These are phyloP conservation scores for Handroanthus guayacan DNA, from an alignment of 257 asterid genomes.

Conservation along the genomic window DNA sequence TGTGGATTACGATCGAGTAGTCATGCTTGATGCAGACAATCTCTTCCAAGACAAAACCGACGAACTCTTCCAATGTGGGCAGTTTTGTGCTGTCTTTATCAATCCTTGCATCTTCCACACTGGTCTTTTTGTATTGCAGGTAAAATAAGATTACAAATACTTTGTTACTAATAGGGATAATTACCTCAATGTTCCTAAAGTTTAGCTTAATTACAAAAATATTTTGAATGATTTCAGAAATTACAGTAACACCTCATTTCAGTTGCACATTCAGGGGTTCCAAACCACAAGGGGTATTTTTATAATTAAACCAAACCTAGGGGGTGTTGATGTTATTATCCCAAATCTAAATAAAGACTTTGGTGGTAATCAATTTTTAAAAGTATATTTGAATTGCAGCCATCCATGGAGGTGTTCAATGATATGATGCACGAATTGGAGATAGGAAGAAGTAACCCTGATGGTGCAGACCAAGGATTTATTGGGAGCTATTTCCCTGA, in stretches of 20 bases:
- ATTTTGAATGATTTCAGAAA: too few species aligned
- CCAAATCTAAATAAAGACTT: too few species aligned
- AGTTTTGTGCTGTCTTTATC: constrained; percentile 90
- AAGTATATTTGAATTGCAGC: constrained; percentile 52
- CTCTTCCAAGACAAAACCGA: constrained; percentile 79
- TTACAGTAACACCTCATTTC: too few species aligned
- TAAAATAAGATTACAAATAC: constrained; percentile 12
- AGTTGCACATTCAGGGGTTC: too few species aligned
- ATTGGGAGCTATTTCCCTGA: constrained; percentile 75
- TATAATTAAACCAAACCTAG: too few species aligned
- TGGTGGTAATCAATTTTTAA: too few species aligned
- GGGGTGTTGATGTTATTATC: too few species aligned
- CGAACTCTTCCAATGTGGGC: constrained; percentile 89
- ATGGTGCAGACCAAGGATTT: constrained; percentile 96
- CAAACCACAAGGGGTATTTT: too few species aligned
- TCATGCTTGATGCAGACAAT: constrained; percentile 95
- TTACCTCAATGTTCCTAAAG: too few species aligned
- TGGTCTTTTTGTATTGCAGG: constrained; percentile 94
- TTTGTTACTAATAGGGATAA: too few species aligned
- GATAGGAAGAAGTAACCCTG: constrained; percentile 71
- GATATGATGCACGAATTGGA: constrained; percentile 82
- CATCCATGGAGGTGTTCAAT: constrained; percentile 69
- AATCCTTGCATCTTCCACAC: constrained; percentile 97
- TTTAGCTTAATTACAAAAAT: too few species aligned
- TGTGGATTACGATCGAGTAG: constrained; percentile 74